A percentile compares a stretch with the other conserved stretches of the same genome.
These are phyloP conservation scores for Wickerhamomyces hampshirensis DNA, from an alignment of 805 yeast genomes.

Conservation along the genomic window DNA sequence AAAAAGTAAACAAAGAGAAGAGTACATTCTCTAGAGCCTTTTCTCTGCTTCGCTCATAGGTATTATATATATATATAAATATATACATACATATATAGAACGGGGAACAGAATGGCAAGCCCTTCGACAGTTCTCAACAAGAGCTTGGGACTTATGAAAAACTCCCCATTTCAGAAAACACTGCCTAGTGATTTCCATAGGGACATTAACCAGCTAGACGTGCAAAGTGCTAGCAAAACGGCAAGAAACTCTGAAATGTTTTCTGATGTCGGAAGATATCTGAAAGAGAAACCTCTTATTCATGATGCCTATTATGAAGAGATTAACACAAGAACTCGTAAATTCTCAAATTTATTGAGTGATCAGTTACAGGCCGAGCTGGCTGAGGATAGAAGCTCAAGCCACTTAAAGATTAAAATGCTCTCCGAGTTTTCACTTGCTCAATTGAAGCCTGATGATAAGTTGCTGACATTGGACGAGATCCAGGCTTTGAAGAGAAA, in stretches of 20 bases:
- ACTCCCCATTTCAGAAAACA: constrained; percentile 19
- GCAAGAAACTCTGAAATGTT: constrained; percentile 4
- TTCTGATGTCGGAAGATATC: constrained; percentile 13
- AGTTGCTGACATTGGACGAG: constrained; percentile 13
- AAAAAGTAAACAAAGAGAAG: not conserved
- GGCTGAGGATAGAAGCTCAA: constrained; percentile 6
- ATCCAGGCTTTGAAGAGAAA: constrained; percentile 6
- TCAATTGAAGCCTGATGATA: constrained; percentile 6
- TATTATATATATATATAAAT: no score
- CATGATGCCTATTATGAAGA: constrained; percentile 4
- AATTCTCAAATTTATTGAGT: constrained; percentile 5
- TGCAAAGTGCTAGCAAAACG: constrained; percentile 4
- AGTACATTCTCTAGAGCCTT: no score
- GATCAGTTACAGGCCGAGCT: constrained; percentile 14
- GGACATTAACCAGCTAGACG: constrained; percentile 2
- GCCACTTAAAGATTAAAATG: constrained; percentile 17
- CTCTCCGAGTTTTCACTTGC: constrained; percentile 20
- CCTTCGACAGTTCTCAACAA: constrained; percentile 4
- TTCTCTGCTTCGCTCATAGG: no score
- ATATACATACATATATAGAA: no score
- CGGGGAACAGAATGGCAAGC: constrained; percentile 7
- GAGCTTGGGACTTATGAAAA: constrained; percentile 8
- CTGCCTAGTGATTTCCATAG: constrained; percentile 10
- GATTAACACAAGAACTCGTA: constrained; percentile 2
- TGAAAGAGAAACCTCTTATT: constrained; percentile 1